Conservation (phyloP, 441 rosid genomes). For the Eutrema salsugineum region DNA sequence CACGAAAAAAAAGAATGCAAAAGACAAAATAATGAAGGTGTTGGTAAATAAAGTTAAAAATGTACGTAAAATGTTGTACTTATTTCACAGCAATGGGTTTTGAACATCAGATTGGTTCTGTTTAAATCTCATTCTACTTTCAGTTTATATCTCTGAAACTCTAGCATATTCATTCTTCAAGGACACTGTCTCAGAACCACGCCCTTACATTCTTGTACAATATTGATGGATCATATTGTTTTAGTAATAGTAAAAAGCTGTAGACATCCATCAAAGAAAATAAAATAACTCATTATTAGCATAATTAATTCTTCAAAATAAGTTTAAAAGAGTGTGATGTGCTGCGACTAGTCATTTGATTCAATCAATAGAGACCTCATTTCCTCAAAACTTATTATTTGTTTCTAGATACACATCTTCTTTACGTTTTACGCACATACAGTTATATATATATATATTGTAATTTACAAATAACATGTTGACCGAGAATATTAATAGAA, state of each 20-base stretch:
- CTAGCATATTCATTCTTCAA: conserved; percentile 14
- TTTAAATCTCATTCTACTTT: conserved; percentile 4
- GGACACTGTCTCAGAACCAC: conserved; percentile 16
- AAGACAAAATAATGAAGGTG: conserved; percentile 10
- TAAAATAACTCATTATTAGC: no score
- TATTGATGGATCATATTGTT: not conserved
- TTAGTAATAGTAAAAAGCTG: no score
- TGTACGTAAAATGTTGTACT: conserved; percentile 13
- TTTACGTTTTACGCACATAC: not conserved
- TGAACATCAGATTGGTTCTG: conserved; percentile 13
- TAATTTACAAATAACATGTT: not conserved
- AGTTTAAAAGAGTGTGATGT: not conserved
- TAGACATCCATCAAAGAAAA: not conserved
- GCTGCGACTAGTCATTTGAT: not conserved
- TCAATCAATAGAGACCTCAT: not conserved
- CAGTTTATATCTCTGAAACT: conserved; percentile 12
- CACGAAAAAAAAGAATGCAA: not conserved
- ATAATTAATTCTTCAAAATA: not conserved
- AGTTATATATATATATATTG: not conserved
- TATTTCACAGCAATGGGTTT: conserved; percentile 16
- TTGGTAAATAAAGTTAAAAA: conserved; percentile 24
- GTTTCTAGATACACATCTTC: not conserved
- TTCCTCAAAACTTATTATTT: not conserved
- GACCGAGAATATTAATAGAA: not conserved
- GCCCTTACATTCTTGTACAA: not conserved